Conservation (phyloP, 2,329 filamentous ascomycete genomes). For the Aspergillus sp. region DNA sequence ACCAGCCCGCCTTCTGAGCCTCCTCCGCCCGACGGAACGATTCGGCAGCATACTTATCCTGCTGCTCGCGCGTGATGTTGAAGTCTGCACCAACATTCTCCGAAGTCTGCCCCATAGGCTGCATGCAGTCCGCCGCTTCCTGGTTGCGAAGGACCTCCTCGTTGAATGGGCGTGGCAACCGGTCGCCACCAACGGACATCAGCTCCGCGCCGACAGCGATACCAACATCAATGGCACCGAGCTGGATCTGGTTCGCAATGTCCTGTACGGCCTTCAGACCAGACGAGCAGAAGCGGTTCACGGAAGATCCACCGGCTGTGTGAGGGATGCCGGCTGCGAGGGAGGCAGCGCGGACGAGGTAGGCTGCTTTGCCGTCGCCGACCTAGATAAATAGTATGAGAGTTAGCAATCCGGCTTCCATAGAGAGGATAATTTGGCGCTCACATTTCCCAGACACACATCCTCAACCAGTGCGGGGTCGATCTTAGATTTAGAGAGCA, state of each 20-base stretch:
- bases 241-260: conserved; percentile 82
- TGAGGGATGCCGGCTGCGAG: conserved; percentile 93
- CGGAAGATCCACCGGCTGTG: conserved; percentile 75
- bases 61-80: conserved; percentile 72
- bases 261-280: conserved; percentile 94
- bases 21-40: conserved; percentile 83
- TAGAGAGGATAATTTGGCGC: conserved; percentile 28
- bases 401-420: neutral
- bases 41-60: conserved; percentile 85
- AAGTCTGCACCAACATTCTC: conserved; percentile 96
- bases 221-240: conserved; percentile 81
- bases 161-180: conserved; percentile 72
- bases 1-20: conserved; percentile 88
- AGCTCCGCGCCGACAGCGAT: conserved; percentile 85
- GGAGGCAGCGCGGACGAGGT: conserved; percentile 84
- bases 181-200: conserved; percentile 76
- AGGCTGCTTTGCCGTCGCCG: conserved; percentile 80
- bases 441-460: conserved; percentile 87
- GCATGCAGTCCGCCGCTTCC: conserved; percentile 81
- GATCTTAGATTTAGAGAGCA: conserved; percentile 70
- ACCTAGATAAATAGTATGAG: conserved; percentile 53
- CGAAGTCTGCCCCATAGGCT: conserved; percentile 97
- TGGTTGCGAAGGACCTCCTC: conserved; percentile 73
- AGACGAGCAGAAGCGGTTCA: conserved; percentile 97
- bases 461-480: conserved; percentile 84